Percentiles rank a stretch among this genome's conserved stretches.
Conservation (phyloP, 2,329 filamentous ascomycete species). For the Cladosporium sp. region DNA sequence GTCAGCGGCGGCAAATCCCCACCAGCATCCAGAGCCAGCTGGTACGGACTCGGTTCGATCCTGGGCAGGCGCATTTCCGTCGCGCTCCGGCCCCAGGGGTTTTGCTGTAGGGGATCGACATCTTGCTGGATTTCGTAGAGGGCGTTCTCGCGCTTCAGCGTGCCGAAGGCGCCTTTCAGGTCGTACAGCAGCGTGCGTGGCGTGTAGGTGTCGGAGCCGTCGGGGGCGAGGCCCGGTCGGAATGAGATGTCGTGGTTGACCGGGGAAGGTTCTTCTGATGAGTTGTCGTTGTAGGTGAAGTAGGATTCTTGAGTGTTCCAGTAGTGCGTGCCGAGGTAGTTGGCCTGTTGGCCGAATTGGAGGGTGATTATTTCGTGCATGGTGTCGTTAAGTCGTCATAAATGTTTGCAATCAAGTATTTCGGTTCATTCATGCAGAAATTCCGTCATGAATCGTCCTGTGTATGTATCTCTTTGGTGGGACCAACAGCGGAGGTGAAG, state of each 20-base stretch:
- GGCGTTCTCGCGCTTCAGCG: constrained; percentile 80
- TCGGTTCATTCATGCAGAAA: too few species aligned
- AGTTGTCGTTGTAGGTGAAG: constrained; percentile 68
- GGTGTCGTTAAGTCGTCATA: too few species aligned
- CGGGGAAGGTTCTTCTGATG: constrained; percentile 56
- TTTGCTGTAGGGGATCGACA: constrained; percentile 33
- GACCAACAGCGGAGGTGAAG: too few species aligned
- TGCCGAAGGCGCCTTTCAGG: constrained; percentile 88
- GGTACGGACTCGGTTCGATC: constrained; percentile 71
- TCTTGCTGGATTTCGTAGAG: constrained; percentile 65
- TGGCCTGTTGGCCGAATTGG: constrained; percentile 88
- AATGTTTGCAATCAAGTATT: too few species aligned
- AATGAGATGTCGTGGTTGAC: constrained; percentile 88
- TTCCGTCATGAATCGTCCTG: too few species aligned
- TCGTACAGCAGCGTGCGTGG: constrained; percentile 93
- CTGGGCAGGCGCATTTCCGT: constrained; percentile 64
- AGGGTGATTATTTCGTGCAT: constrained; percentile 97
- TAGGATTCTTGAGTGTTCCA: constrained; percentile 99
- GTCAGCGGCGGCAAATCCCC: constrained; percentile 60
- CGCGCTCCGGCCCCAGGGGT: constrained; percentile 58
- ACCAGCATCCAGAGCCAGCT: constrained; percentile 72
- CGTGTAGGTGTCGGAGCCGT: constrained; percentile 87
- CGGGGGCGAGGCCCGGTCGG: constrained; percentile 72
- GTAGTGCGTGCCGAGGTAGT: constrained; percentile 92
- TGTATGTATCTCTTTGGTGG: too few species aligned